Evolutionary conservation across 75 land plant genomes (phyloP), one percentile per base, ranked within the genome.

Genomic region (Selaginella tamariscina): DNA sequence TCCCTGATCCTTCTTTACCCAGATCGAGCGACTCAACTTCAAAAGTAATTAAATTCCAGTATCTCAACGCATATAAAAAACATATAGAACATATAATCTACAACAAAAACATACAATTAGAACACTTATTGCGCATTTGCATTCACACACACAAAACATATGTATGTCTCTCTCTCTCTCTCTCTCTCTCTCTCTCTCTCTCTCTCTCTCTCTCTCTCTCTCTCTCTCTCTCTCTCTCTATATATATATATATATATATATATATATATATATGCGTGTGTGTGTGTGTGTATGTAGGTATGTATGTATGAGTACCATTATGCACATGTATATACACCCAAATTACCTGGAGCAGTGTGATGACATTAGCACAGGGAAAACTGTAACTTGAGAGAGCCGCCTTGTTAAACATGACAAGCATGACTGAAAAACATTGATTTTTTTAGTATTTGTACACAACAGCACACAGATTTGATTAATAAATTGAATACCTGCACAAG

Each of bases 301-400:
- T n/a, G 54, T 49, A 13, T 13, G 11, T 49, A 49, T 49, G 20
- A 49, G 11, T 49, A 20, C 29, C 66, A 2, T 30, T 63, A 69
- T n/a, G 22, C 29, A 30, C 68, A n/a, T n/a, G n/a, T n/a, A n/a
- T n/a, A n/a, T n/a, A n/a, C n/a, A n/a, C n/a, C 49, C 49, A 15
- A 39, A 39, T 5, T 59, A 59, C 98, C 96, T 93, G 98, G 68
- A 81, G 66, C 54, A 93, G 85, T 1, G 96, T 93, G 65, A 93
- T 85, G 64, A 93, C 86, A 80, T 87, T 93, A 60, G 91, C 96
- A 80, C 82, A 79, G 0, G 98, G 98, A 56, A 93, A 93, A 33
- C 68, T 79, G 63, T 89, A 93, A 24, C 88, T 82, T 55, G 98
- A 89, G 44, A 93, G 82, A 65, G 91, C 98, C 49, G 98, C 96